Conservation (phyloP, 805 yeast species). For the Debaryomyces hansenii region DNA sequence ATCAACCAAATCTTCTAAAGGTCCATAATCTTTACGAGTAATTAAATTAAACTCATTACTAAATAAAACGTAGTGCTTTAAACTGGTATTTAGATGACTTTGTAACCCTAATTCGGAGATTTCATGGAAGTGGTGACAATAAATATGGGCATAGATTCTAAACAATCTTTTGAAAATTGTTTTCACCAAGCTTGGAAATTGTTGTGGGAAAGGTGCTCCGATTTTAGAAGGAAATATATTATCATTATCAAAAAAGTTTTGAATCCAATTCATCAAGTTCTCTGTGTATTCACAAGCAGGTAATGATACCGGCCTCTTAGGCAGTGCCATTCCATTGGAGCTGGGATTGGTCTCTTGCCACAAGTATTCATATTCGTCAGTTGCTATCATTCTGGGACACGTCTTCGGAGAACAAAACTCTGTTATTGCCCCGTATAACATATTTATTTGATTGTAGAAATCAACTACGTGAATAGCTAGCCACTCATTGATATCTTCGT, state of each 20-base stretch:
- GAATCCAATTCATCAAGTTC: slow-evolving; percentile 92
- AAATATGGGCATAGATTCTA: slow-evolving; percentile 94
- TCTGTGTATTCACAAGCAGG: slow-evolving; percentile 96
- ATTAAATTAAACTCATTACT: slow-evolving; percentile 80
- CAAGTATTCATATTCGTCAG: slow-evolving; percentile 92
- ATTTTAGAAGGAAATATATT: slow-evolving; percentile 83
- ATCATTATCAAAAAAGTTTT: slow-evolving; percentile 88
- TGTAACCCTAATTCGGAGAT: slow-evolving; percentile 89
- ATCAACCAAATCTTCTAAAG: slow-evolving; percentile 78
- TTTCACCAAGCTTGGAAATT: slow-evolving; percentile 73
- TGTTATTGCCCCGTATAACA: slow-evolving; percentile 94
- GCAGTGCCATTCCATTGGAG: slow-evolving; percentile 25
- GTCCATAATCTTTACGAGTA: slow-evolving; percentile 83
- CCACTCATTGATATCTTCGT: slow-evolving; percentile 93
- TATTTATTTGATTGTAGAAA: slow-evolving; percentile 92
- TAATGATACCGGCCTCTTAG: slow-evolving; percentile 76
- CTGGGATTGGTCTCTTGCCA: slow-evolving; percentile 79
- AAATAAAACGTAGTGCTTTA: slow-evolving; percentile 90
- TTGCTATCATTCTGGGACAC: slow-evolving; percentile 97
- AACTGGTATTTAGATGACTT: slow-evolving; percentile 88
- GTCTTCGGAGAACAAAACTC: slow-evolving; percentile 94
- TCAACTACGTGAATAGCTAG: slow-evolving; percentile 97
- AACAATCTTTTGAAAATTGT: slow-evolving; percentile 89
- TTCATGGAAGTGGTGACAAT: slow-evolving; percentile 97
- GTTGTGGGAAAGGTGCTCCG: slow-evolving; percentile 90